phyloP scores from a whole-genome alignment of 2,329 filamentous ascomycete species.

The Parasarocladium wereldwijsianum region DNA sequence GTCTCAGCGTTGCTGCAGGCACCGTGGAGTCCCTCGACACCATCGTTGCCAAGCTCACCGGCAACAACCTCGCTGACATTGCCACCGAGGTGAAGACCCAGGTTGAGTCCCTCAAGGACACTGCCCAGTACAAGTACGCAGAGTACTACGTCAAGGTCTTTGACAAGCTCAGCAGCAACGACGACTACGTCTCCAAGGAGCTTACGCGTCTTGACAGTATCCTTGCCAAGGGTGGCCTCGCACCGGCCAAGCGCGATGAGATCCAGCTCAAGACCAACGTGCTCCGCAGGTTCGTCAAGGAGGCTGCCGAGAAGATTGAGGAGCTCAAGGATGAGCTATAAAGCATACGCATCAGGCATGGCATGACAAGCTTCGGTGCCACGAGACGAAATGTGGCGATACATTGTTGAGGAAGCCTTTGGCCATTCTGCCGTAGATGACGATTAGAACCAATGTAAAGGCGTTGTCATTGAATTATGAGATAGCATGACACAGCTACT shows the following conservation, averaged over 20 bases:
- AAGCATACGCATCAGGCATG: too few relatives aligned
- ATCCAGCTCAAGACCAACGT: slow-evolving; percentile 79
- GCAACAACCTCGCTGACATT: slow-evolving; percentile 46
- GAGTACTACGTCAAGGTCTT: slow-evolving; percentile 91
- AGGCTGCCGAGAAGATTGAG: slow-evolving; percentile 34
- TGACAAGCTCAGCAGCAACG: slow-evolving; percentile 66
- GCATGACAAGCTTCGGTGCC: too few relatives aligned
- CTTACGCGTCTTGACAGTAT: slow-evolving; percentile 64
- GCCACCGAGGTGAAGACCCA: slow-evolving; percentile 59
- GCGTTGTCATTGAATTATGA: too few relatives aligned
- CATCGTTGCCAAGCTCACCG: slow-evolving; percentile 60
- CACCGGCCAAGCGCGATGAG: slow-evolving; percentile 78
- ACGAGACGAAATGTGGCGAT: too few relatives aligned
- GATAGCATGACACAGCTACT: too few relatives aligned
- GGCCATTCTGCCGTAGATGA: too few relatives aligned
- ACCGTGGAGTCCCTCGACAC: slow-evolving; percentile 67
- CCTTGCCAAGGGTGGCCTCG: slow-evolving; percentile 73
- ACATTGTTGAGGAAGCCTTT: too few relatives aligned
- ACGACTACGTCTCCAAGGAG: slow-evolving; percentile 75
- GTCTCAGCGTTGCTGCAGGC: slow-evolving; percentile 64
- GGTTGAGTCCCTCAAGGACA: slow-evolving; percentile 48
- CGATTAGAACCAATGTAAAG: too few relatives aligned
- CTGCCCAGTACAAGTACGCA: slow-evolving; percentile 58
- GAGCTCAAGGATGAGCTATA: slow-evolving; percentile 57
- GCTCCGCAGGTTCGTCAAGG: slow-evolving; percentile 58